These are phyloP conservation scores for Amanita inopinata DNA, from an alignment of 768 basidiomycete genomes.

Conservation along the genomic window DNA sequence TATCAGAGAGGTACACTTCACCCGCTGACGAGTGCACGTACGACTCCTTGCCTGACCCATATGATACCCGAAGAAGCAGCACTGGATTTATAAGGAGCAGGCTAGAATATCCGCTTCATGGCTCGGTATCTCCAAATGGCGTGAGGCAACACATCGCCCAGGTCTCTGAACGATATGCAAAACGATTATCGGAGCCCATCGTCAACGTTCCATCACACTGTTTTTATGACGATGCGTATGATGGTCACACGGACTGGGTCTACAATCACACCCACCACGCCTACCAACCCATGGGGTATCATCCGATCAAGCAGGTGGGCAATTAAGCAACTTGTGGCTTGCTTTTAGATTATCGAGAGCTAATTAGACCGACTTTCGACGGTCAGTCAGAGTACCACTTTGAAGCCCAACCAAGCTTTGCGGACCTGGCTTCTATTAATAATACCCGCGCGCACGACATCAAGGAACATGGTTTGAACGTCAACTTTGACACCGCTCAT, in stretches of 20 bases:
- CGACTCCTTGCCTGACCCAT: neutral
- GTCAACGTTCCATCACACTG: neutral
- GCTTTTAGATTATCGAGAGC: slow-evolving; percentile 1
- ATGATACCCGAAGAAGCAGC: neutral
- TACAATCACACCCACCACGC: neutral
- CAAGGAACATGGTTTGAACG: slow-evolving; percentile 1
- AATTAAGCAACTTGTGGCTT: too few relatives aligned
- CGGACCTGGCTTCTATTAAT: slow-evolving; percentile 8
- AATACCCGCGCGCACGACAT: slow-evolving; percentile 8
- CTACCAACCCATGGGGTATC: slow-evolving; percentile 1
- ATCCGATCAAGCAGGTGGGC: slow-evolving; percentile 7
- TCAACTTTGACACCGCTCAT: neutral
- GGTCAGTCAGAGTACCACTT: slow-evolving; percentile 5
- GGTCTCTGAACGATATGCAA: neutral
- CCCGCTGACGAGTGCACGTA: neutral
- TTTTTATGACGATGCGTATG: neutral
- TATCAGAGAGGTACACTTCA: neutral
- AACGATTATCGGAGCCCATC: slow-evolving; percentile 6
- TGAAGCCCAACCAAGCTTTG: slow-evolving; percentile 3
- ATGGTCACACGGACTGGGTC: neutral
- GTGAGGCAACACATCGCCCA: neutral
- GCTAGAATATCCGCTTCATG: neutral
- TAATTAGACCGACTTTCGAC: slow-evolving; percentile 8
- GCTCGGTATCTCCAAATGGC: neutral
- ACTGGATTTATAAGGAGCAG: neutral